Conservation (phyloP, 805 yeast species). For the Starmera amethionina region DNA sequence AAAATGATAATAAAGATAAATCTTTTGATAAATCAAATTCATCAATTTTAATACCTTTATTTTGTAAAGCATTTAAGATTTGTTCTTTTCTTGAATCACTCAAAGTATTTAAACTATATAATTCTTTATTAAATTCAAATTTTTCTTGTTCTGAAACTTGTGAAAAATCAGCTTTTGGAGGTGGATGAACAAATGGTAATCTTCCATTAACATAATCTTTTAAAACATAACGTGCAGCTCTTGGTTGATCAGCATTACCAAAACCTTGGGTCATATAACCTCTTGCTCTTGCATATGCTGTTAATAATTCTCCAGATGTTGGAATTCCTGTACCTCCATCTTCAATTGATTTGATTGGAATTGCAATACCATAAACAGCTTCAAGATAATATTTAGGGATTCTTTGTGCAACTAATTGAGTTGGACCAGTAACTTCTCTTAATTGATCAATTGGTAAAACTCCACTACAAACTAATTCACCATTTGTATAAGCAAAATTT, state of each 20-base stretch:
- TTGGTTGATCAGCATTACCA: constrained; percentile 92
- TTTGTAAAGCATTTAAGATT: constrained; percentile 49
- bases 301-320: constrained; percentile 79
- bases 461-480: constrained; percentile 95
- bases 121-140: constrained; percentile 61
- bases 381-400: constrained; percentile 85
- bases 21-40: constrained; percentile 60
- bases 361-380: constrained; percentile 88
- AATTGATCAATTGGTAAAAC: constrained; percentile 97
- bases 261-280: constrained; percentile 97
- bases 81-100: constrained; percentile 71
- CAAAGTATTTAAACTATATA: constrained; percentile 54
- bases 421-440: constrained; percentile 86
- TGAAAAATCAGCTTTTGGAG: constrained; percentile 61
- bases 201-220: constrained; percentile 95
- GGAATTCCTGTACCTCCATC: constrained; percentile 91
- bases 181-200: constrained; percentile 76
- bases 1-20: constrained; percentile 63
- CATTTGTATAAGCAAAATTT: constrained; percentile 91
- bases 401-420: constrained; percentile 74
- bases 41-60: constrained; percentile 37
- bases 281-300: constrained; percentile 91
- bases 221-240: constrained; percentile 86
- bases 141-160: constrained; percentile 42
- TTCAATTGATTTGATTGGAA: constrained; percentile 59